Base-by-base conservation (phyloP, 129 eudicot species). In the Helianthus tuberosus region DNA sequence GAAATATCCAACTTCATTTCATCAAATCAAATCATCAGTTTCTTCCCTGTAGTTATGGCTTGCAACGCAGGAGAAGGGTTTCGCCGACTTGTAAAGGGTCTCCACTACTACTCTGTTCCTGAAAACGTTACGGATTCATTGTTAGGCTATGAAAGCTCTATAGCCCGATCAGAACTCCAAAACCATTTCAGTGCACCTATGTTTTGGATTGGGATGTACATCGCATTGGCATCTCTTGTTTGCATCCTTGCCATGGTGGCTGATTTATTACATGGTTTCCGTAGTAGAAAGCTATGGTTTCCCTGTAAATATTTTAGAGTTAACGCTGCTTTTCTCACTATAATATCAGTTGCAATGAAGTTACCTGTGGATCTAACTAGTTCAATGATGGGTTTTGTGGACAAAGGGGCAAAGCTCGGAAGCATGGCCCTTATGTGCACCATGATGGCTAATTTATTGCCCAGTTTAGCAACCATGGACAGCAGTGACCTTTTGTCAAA, bases 161-260 rank as follows among this genome's bases (percentile, higher is more conserved):
- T 58, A 58, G 11, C 29, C 39, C 12, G 10, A 54, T 54, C 61
- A 54, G 61, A 54, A 1, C 29, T n/a, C 27, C 12, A 54, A 54
- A 54, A 54, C 61, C 25, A 8, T 3, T 58, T 6, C 38, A 58
- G 39, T 32, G 11, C 29, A 58, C 64, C 64, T 1, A 58, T 58
- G 38, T 27, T 27, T 8, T 58, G 38, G 64, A 58, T 58, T 20
- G 64, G 64, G 15, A 9, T 23, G 38, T 58, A 58, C 10, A 58
- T 25, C 64, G 39, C 64, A 1, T 54, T 54, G 1, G 61, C 61
- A n/a, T 54, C 61, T 54, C 10, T 54, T 0, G 10, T 58, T 3
- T 23, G 64, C 64, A 58, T 58, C 64, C n/a, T 58, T 58, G 64
- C 64, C 1, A 53, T 53, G 59, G 59, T 5, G 23, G 59, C 59